Evolutionary conservation across 1,284 basidiomycete genomes (phyloP), one percentile per base, ranked within the genome.

Genomic region (Irpex sp.): DNA sequence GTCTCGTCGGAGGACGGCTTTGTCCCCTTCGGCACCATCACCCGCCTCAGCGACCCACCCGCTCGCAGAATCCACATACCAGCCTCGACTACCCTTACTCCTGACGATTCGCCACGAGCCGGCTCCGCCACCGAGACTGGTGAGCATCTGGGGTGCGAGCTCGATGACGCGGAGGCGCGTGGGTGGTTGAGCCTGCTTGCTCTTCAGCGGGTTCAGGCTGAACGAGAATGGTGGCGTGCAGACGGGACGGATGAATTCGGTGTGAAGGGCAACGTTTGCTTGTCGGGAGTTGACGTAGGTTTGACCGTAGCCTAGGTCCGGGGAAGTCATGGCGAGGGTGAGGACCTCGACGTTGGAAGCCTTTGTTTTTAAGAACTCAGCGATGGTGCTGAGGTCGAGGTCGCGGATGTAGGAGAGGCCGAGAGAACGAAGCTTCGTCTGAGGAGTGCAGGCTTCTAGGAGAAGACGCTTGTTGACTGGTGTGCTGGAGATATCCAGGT

Each of bases 1-100:
- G 68, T 89, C 87, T 55, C 94, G 80, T 64, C 82, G 77, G 58
- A 93, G 75, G 31, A 78, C 76, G 5, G 69, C 63, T 26, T 56
- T 31, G 49, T 21, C 49, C 4, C 62, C 58, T 7, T 65, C 68
- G 8, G 54, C 31, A 2, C 11, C 54, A 8, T 56, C 34, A 6
- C 19, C 54, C 34, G 17, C 54, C 54, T 36, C 21, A 62, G 73
- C 65, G 52, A 91, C 79, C 89, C 95, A 97, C 2, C 91, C 93
- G 59, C 88, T 89, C 13, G 92, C 91, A 0, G 88, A 85, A 74
- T 97, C 93, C 62, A 97, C 94, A 71, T 96, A 97, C 96, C 97
- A 99, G 1, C 95, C 96, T 51, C 97, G 80, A 0, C 95, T 89
- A 2, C 97, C 97, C 72, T 97, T 96, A 71, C 93, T 96, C 68